phyloP scores from a whole-genome alignment of 177 flowering plant species.

The Vitis hybrid region DNA sequence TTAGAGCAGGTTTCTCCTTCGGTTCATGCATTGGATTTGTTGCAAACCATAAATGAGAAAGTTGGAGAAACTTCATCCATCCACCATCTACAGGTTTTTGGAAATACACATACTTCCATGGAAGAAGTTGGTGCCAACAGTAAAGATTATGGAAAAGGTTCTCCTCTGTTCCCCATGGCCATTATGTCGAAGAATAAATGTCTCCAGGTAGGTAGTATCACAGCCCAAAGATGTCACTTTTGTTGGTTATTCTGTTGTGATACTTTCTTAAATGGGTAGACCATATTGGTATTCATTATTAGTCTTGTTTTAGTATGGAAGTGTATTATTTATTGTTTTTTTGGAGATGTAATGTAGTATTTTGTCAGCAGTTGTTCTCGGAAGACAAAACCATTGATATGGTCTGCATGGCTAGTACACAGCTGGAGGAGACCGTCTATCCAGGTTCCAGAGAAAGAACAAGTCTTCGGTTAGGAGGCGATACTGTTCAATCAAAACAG shows the following conservation, averaged over 20 bases:
- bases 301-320: background rate
- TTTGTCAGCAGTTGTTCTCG: constrained; percentile 20
- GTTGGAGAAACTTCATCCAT: constrained; percentile 10
- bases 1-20: constrained; percentile 9
- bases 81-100: background rate
- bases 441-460: constrained; percentile 7
- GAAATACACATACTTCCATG: constrained; percentile 1
- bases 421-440: constrained; percentile 11
- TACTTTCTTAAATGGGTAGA: background rate
- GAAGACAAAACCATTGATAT: constrained; percentile 15
- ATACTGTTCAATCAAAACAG: constrained; percentile 9
- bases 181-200: constrained; percentile 10
- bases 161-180: constrained; percentile 1
- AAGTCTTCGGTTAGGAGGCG: constrained; percentile 3
- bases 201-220: constrained; percentile 24
- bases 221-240: background rate
- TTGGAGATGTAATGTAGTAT: background rate
- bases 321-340: background rate
- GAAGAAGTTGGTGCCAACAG: constrained; percentile 12
- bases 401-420: constrained; percentile 10
- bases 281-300: background rate
- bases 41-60: constrained; percentile 13
- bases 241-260: background rate
- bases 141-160: constrained; percentile 8
- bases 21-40: constrained; percentile 8